phyloP scores from a whole-genome alignment of 768 basidiomycete species.

The Amanita muscaria region DNA sequence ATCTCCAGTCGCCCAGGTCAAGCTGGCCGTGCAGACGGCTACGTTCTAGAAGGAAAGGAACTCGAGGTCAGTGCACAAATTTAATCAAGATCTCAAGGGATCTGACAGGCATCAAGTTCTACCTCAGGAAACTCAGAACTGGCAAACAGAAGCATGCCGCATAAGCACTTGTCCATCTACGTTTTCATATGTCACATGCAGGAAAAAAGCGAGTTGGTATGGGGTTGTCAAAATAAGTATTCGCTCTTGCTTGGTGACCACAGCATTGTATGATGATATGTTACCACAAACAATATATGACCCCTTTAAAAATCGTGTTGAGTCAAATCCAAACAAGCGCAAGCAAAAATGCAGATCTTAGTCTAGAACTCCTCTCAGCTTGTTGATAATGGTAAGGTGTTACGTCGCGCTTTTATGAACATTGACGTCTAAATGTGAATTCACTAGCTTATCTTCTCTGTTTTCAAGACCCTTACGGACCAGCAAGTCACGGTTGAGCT shows the following conservation, averaged over 20 bases:
- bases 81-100: conserved; percentile 9
- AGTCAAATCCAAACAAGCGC: background rate
- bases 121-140: conserved; percentile 85
- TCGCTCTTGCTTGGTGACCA: conserved; percentile 6
- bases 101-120: conserved; percentile 52
- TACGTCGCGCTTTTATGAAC: background rate
- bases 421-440: background rate
- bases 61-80: conserved; percentile 61
- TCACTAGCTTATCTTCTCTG: conserved; percentile 83
- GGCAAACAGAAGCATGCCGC: conserved; percentile 91
- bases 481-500: conserved; percentile 95
- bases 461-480: conserved; percentile 98
- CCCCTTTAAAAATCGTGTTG: background rate
- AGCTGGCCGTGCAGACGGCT: conserved; percentile 93
- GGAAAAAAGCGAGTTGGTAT: conserved; percentile 11
- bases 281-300: conserved; percentile 2
- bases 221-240: conserved; percentile 12
- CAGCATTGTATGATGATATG: conserved; percentile 4
- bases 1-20: conserved; percentile 97
- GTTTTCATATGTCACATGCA: background rate
- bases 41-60: conserved; percentile 97
- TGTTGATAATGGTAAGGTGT: conserved; percentile 4
- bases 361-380: background rate
- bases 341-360: background rate
- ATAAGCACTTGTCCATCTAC: conserved; percentile 4